Conservation (phyloP, 2,329 filamentous ascomycete genomes). For the Tolypocladium inflatum region DNA sequence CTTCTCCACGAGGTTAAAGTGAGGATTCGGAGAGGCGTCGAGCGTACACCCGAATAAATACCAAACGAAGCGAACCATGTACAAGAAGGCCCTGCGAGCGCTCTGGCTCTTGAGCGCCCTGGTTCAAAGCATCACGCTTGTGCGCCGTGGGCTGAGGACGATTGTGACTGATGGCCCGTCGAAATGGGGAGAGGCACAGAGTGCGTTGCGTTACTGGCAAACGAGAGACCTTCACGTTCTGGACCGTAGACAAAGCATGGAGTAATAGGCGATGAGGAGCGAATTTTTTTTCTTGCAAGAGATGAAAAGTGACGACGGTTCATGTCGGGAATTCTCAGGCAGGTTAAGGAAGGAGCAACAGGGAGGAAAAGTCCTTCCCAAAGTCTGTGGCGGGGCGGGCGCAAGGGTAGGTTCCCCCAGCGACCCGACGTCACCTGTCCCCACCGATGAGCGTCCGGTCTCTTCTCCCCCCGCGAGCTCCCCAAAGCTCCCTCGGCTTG, state of each 20-base stretch:
- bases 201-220: not conserved
- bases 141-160: not conserved
- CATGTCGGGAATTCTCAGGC: not conserved
- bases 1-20: slow-evolving; percentile 63
- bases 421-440: slow-evolving; percentile 6
- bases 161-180: not conserved
- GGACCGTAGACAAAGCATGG: not conserved
- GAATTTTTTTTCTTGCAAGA: not conserved
- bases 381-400: not conserved
- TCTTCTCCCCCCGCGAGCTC: not conserved
- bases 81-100: not conserved
- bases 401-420: slow-evolving; percentile 4
- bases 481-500: not conserved
- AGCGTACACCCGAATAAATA: slow-evolving; percentile 42
- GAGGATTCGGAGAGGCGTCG: slow-evolving; percentile 53
- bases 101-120: not conserved
- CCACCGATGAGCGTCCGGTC: not conserved
- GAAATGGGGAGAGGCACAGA: not conserved
- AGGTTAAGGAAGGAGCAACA: not conserved
- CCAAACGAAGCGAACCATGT: slow-evolving; percentile 19
- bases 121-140: not conserved
- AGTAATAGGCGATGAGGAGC: not conserved
- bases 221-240: not conserved
- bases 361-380: not conserved
- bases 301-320: not conserved